Base-by-base conservation (phyloP, 176 grass and related monocot genomes). In the Rhipidocladum racemiflorum region DNA sequence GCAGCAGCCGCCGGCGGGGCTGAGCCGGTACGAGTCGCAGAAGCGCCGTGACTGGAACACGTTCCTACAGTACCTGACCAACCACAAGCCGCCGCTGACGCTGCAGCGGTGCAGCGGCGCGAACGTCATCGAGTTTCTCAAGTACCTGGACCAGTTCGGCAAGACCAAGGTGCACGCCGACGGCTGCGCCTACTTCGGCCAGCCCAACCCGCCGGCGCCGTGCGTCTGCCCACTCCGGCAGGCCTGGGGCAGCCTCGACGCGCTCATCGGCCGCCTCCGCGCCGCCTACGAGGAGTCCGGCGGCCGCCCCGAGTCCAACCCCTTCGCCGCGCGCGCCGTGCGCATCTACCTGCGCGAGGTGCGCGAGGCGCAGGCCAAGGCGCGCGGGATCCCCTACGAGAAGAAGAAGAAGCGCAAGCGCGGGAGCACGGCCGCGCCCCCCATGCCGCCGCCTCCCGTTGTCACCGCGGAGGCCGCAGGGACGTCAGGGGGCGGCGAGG, bases 21-120 rank as follows among this genome's bases (percentile, higher is more conserved):
- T 74, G 8, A 97, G 95, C 83, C 76, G 95, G 32, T 97, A 97
- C 70, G 95, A 97, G 76, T 97, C 95, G 24, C 95, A 97, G 88
- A 97, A 97, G 86, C 77, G 95, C 1, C 83, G 95, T 0, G 95
- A 97, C 88, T 97, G 95, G 95, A 94, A 94, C 84, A 97, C 95
- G 24, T 97, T 97, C 83, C 88, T 97, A 25, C 90, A 97, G 74
- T 97, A 94, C 80, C 85, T 97, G 72, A 54, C 63, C n/a, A 94
- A 94, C 78, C 95, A 94, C 86, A 92, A 89, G 81, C 95, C 94
- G 34, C 94, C 94, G 56, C 87, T 97, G 50, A 90, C 89, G 18
- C 87, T 97, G 75, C 39, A 48, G 45, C 69, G 94, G 21, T 97
- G 94, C 89, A 86, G 91, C 43, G 89, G 94, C 45, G 89, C 85